phyloP scores from a whole-genome alignment of 768 basidiomycete species.

The Phylloporus arenicola region DNA sequence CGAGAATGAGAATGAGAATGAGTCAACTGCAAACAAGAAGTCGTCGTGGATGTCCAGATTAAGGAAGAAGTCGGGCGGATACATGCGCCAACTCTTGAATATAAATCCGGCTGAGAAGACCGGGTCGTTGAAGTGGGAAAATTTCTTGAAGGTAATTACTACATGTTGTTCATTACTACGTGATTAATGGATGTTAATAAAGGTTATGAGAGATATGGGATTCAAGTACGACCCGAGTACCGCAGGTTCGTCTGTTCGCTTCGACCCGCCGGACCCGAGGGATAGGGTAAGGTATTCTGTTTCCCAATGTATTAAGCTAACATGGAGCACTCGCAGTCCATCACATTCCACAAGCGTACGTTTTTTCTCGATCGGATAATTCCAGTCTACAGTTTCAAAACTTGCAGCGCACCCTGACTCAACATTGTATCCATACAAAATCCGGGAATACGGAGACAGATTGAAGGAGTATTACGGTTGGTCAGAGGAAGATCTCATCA shows the following conservation, averaged over 20 bases:
- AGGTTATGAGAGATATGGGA: slow-evolving; percentile 79
- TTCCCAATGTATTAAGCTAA: slow-evolving; percentile 1
- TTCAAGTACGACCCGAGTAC: slow-evolving; percentile 69
- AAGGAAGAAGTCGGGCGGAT: slow-evolving; percentile 50
- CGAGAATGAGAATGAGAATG: slow-evolving; percentile 32
- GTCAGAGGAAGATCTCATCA: slow-evolving; percentile 41
- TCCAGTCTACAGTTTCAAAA: background rate
- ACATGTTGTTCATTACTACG: background rate
- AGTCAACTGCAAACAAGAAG: slow-evolving; percentile 31
- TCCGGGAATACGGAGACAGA: slow-evolving; percentile 52
- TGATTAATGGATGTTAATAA: slow-evolving; percentile 1
- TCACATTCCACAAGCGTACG: slow-evolving; percentile 73
- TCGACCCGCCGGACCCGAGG: slow-evolving; percentile 60
- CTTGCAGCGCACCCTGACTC: slow-evolving; percentile 67
- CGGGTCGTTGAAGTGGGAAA: slow-evolving; percentile 74
- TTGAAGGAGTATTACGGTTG: slow-evolving; percentile 66
- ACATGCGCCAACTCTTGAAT: slow-evolving; percentile 62
- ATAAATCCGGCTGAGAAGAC: slow-evolving; percentile 51
- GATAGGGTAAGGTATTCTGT: slow-evolving; percentile 36
- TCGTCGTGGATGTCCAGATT: slow-evolving; percentile 53
- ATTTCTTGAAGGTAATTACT: slow-evolving; percentile 57
- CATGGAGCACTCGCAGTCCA: slow-evolving; percentile 39
- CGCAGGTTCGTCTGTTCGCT: slow-evolving; percentile 78
- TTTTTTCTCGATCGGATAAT: slow-evolving; percentile 2
- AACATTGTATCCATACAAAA: slow-evolving; percentile 45